Evolutionary conservation across 805 yeast species (phyloP).

Genomic region (Ogataea wickerhamii): DNA sequence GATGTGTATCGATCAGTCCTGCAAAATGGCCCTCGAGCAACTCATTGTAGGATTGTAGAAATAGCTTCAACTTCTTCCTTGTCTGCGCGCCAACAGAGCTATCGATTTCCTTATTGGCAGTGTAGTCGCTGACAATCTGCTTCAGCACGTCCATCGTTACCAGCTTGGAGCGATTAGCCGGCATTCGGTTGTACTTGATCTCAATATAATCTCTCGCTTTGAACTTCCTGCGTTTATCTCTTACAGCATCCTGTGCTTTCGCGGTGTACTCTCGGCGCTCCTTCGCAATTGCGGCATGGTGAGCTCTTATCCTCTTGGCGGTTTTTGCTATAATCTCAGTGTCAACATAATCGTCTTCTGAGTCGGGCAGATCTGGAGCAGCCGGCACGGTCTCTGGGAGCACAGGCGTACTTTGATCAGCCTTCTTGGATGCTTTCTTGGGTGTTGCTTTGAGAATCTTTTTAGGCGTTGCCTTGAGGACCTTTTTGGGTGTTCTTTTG

Average conservation of each 20-base stretch:
- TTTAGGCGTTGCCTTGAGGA: not conserved
- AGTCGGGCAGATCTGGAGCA: not conserved
- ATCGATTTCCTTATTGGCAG: conserved; percentile 15
- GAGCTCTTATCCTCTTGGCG: conserved; percentile 4
- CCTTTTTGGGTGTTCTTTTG: not conserved
- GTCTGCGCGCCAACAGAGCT: conserved; percentile 16
- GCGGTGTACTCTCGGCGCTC: conserved; percentile 5
- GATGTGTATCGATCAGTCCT: conserved; percentile 33
- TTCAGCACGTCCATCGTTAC: conserved; percentile 33
- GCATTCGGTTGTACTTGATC: conserved; percentile 25
- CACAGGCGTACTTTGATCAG: not conserved
- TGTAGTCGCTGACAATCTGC: conserved; percentile 30
- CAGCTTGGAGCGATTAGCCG: conserved; percentile 27
- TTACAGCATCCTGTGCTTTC: conserved; percentile 4
- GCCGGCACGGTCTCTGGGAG: not conserved
- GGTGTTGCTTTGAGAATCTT: not conserved
- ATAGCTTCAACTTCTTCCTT: conserved; percentile 16
- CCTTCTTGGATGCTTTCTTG: not conserved
- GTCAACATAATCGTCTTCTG: conserved; percentile 11
- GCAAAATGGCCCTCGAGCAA: conserved; percentile 29
- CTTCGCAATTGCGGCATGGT: conserved; percentile 5
- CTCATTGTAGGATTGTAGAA: conserved; percentile 21
- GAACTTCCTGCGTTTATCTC: conserved; percentile 13
- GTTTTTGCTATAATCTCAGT: conserved; percentile 5
- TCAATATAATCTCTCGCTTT: conserved; percentile 12